phyloP scores from a whole-genome alignment of 208 protist genomes.

The Leishmania lainsoni region DNA sequence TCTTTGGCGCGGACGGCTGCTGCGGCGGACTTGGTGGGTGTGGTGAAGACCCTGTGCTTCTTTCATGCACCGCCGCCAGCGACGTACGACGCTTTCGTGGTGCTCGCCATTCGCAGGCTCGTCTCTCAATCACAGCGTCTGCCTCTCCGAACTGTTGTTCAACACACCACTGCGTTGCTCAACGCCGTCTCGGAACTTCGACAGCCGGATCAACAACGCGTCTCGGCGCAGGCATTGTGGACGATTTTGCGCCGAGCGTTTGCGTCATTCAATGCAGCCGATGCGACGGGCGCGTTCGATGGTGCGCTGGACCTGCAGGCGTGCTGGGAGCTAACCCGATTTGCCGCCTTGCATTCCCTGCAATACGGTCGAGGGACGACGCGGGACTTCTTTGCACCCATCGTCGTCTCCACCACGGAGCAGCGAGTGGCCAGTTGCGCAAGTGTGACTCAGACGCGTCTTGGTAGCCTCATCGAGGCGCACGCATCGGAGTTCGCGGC shows the following conservation, averaged over 20 bases:
- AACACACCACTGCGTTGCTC: conserved; percentile 34
- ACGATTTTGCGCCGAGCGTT: conserved; percentile 15
- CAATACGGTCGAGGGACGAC: conserved; percentile 15
- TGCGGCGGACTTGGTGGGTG: conserved; percentile 48
- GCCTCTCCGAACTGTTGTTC: conserved; percentile 9
- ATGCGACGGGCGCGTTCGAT: background rate
- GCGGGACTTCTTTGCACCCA: conserved; percentile 6
- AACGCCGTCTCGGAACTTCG: conserved; percentile 24
- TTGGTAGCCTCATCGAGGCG: background rate
- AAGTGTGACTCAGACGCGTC: background rate
- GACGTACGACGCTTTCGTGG: conserved; percentile 63
- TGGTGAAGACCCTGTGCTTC: conserved; percentile 49
- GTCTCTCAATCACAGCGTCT: background rate
- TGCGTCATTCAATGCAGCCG: background rate
- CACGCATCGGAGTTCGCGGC: background rate
- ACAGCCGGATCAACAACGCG: conserved; percentile 25
- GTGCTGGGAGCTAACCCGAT: conserved; percentile 16
- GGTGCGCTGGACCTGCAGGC: conserved; percentile 7
- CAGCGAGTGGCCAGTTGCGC: background rate
- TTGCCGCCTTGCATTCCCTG: conserved; percentile 10
- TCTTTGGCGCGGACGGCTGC: conserved; percentile 34
- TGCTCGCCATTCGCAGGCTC: conserved; percentile 14
- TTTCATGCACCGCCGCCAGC: conserved; percentile 73
- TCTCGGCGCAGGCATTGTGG: conserved; percentile 24
- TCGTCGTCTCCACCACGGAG: background rate